Conservation (phyloP, 768 basidiomycete genomes). For the Flagelloscypha sp. region DNA sequence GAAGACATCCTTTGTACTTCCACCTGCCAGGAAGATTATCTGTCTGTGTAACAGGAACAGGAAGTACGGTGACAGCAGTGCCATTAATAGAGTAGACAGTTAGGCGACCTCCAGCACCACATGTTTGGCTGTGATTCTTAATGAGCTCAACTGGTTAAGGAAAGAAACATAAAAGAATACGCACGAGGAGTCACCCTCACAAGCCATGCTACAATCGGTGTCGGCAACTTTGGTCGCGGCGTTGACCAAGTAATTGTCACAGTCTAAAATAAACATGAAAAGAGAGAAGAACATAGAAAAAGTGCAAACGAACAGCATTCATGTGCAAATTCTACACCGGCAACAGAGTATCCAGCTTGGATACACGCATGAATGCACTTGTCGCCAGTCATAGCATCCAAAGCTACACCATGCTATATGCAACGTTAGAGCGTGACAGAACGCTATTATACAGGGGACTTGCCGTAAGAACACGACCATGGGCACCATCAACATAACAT, state of each 20-base stretch:
- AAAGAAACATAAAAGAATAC: constrained; percentile 13
- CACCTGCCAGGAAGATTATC: constrained; percentile 50
- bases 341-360: constrained; percentile 38
- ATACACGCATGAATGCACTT: constrained; percentile 41
- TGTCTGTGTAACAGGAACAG: constrained; percentile 50
- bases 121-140: constrained; percentile 41
- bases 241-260: constrained; percentile 56
- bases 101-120: constrained; percentile 66
- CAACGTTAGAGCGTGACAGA: constrained; percentile 31
- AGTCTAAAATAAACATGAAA: constrained; percentile 36
- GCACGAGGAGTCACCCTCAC: constrained; percentile 60
- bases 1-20: constrained; percentile 43
- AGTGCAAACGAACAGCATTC: constrained; percentile 46
- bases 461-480: constrained; percentile 28
- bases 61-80: constrained; percentile 41
- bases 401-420: no score
- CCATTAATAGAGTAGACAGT: constrained; percentile 55
- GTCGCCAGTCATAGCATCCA: constrained; percentile 42
- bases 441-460: constrained; percentile 36
- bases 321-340: constrained; percentile 58
- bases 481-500: constrained; percentile 36
- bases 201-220: constrained; percentile 62
- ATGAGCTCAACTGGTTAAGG: constrained; percentile 6
- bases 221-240: constrained; percentile 46
- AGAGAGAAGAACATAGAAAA: constrained; percentile 7